phyloP scores from a whole-genome alignment of 1,284 basidiomycete genomes.

The Apiotrichum sp. region DNA sequence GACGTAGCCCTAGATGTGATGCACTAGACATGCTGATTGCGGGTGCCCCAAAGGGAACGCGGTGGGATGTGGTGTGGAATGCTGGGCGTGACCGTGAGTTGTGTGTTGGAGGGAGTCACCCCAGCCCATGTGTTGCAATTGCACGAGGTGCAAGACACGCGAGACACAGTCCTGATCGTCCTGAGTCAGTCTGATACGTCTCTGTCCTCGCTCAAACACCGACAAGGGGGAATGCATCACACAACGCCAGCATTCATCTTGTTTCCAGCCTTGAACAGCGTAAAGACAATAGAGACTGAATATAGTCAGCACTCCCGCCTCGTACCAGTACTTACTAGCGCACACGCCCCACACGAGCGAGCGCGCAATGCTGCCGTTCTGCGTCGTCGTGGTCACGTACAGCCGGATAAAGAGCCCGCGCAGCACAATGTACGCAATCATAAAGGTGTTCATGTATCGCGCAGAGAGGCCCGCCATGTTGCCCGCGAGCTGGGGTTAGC shows the following conservation, averaged over 20 bases:
- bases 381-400: constrained; percentile 28
- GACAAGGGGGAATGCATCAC: not conserved
- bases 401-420: constrained; percentile 27
- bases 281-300: constrained; percentile 26
- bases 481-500: constrained; percentile 30
- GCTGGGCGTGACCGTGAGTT: too few species aligned
- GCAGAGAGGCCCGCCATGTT: constrained; percentile 29
- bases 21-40: too few species aligned
- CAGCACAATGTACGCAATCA: constrained; percentile 26
- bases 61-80: too few species aligned
- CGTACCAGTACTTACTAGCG: constrained; percentile 26
- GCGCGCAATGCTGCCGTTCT: constrained; percentile 22
- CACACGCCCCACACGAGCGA: constrained; percentile 25
- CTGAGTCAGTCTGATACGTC: too few species aligned
- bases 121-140: too few species aligned
- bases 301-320: not conserved
- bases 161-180: too few species aligned
- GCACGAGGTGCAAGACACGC: too few species aligned
- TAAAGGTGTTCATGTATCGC: constrained; percentile 31
- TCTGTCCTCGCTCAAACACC: too few species aligned
- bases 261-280: constrained; percentile 27
- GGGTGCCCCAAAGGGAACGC: too few species aligned
- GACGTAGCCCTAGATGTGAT: not conserved
- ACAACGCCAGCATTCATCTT: constrained; percentile 13
- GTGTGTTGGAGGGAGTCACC: too few species aligned